These are phyloP conservation scores for Tuber microsphaerosporum DNA, from an alignment of 495 filamentous ascomycete genomes.

Conservation along the genomic window DNA sequence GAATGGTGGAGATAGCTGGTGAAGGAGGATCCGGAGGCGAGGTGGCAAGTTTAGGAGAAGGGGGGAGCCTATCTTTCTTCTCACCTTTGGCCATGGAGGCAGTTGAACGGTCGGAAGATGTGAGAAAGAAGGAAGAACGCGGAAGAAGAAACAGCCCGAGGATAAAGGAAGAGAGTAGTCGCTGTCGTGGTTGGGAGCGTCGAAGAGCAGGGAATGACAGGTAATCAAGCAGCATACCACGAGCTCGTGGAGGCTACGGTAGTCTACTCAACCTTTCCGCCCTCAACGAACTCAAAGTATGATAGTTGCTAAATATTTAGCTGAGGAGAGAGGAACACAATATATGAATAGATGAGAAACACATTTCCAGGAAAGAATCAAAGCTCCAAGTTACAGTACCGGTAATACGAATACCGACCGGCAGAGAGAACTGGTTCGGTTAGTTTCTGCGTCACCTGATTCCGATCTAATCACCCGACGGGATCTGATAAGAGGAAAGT, in stretches of 20 bases:
- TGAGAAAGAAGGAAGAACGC: neutral
- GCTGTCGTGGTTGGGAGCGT: neutral
- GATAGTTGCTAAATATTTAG: neutral
- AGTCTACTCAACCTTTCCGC: neutral
- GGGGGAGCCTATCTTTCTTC: conserved; percentile 28
- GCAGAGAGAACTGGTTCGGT: neutral
- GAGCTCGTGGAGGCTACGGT: neutral
- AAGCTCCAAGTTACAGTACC: no score
- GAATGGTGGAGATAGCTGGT: conserved; percentile 30
- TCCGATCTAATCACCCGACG: neutral
- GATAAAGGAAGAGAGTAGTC: neutral
- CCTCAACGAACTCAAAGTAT: neutral
- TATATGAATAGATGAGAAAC: neutral
- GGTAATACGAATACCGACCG: neutral
- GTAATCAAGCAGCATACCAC: neutral
- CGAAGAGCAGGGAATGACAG: neutral
- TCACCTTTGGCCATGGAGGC: conserved; percentile 24
- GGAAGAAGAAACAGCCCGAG: neutral
- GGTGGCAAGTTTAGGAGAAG: conserved; percentile 20
- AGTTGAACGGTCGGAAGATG: neutral
- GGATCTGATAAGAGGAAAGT: no score
- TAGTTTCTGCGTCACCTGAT: neutral
- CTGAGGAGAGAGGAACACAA: neutral
- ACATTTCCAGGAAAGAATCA: neutral
- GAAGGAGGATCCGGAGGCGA: conserved; percentile 20